A percentile compares a stretch with the other conserved stretches of the same genome.
Evolutionary conservation across 2,329 filamentous ascomycete species (phyloP).

Genomic region (Verticillium nubilum): DNA sequence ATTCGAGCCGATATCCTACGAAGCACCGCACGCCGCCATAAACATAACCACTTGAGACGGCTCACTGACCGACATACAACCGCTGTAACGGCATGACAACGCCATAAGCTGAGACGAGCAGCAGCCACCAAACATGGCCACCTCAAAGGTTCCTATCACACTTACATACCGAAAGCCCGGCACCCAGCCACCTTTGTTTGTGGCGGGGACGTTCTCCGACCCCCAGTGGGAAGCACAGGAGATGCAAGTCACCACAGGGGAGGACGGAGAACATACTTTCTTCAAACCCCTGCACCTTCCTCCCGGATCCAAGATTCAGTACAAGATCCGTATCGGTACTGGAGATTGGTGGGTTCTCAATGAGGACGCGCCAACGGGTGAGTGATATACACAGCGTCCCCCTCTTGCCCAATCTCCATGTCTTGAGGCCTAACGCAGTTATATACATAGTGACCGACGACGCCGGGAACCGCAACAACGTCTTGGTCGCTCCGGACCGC

Average conservation of each 20-base stretch:
- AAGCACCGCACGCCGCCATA: background rate
- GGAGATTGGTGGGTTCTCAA: conserved; percentile 68
- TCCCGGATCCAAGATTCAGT: conserved; percentile 58
- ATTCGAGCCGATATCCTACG: background rate
- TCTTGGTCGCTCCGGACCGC: background rate
- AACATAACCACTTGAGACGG: background rate
- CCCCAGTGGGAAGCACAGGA: conserved; percentile 63
- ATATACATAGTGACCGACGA: conserved; percentile 31
- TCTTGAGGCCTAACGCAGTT: background rate
- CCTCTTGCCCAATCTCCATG: background rate
- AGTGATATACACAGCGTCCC: background rate
- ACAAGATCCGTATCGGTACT: conserved; percentile 66
- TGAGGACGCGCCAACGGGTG: conserved; percentile 55
- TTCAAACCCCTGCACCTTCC: conserved; percentile 48
- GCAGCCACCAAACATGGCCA: conserved; percentile 24
- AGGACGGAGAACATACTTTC: conserved; percentile 53
- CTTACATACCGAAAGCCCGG: conserved; percentile 58
- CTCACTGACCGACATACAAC: background rate
- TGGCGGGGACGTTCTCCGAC: conserved; percentile 64
- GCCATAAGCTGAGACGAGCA: background rate
- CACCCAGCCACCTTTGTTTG: conserved; percentile 60
- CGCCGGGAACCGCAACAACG: conserved; percentile 43
- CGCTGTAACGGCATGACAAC: background rate
- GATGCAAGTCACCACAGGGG: conserved; percentile 51
- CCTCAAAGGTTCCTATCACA: conserved; percentile 37